A percentile compares a stretch with the other conserved stretches of the same genome.
Conservation (phyloP, 192 early-diverging fungal species). For the Borealophlyctis nickersoniae region DNA sequence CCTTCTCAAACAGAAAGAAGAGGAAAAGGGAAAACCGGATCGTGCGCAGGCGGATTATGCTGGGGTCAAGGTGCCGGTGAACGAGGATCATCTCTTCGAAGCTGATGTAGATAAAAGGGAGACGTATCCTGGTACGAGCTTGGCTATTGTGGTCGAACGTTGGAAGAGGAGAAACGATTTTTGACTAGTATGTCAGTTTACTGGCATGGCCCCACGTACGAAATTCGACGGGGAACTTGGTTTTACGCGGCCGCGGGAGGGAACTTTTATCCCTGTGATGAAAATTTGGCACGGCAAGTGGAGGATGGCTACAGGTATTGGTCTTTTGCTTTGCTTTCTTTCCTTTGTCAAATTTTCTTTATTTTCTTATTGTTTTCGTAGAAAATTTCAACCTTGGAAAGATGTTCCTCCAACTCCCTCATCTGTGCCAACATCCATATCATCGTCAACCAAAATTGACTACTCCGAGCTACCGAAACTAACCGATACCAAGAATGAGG, state of each 20-base stretch:
- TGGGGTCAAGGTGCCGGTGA: conserved; percentile 55
- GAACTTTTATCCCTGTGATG: conserved; percentile 77
- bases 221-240: conserved; percentile 81
- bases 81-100: conserved; percentile 79
- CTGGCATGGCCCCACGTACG: conserved; percentile 79
- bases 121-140: conserved; percentile 50
- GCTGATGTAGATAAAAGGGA: conserved; percentile 68
- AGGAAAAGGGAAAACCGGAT: neutral
- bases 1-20: neutral
- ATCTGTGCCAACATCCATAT: conserved; percentile 13
- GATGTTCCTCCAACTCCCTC: conserved; percentile 2
- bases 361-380: conserved; percentile 9
- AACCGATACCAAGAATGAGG: conserved; percentile 7
- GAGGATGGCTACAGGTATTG: conserved; percentile 72
- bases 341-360: neutral
- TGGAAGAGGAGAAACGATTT: neutral
- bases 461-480: neutral
- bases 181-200: conserved; percentile 49
- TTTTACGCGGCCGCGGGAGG: conserved; percentile 64
- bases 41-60: neutral
- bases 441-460: neutral
- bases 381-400: conserved; percentile 62
- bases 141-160: neutral
- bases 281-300: conserved; percentile 73
- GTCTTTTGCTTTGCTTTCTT: neutral